phyloP scores from a whole-genome alignment of 495 filamentous ascomycete genomes.

The Daldinia caldariorum region DNA sequence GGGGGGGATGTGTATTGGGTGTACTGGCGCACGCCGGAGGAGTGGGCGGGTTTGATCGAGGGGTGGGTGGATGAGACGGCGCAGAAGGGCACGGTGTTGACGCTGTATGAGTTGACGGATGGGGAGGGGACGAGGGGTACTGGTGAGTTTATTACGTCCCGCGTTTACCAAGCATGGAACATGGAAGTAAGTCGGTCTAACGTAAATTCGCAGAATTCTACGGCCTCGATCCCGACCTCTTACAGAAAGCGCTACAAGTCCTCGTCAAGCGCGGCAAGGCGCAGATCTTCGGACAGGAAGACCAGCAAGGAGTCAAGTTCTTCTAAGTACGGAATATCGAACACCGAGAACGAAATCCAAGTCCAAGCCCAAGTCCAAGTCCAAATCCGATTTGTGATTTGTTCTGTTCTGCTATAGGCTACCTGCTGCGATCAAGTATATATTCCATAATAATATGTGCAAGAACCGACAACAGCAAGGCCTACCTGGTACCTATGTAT shows the following conservation, averaged over 20 bases:
- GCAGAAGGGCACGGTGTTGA: conserved; percentile 59
- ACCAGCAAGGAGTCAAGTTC: conserved; percentile 93
- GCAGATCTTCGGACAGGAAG: conserved; percentile 90
- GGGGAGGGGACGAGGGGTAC: conserved; percentile 55
- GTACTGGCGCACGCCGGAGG: conserved; percentile 61
- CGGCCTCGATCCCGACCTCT: conserved; percentile 82
- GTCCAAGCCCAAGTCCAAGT: not conserved
- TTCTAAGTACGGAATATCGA: conserved; percentile 63
- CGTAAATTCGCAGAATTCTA: conserved; percentile 72
- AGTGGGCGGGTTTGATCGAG: conserved; percentile 59
- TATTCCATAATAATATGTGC: conserved; percentile 31
- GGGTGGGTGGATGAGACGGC: conserved; percentile 59
- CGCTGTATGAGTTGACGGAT: conserved; percentile 60
- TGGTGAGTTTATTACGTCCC: conserved; percentile 48
- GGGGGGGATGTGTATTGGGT: conserved; percentile 62
- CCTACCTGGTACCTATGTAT: not conserved
- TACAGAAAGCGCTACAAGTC: conserved; percentile 78
- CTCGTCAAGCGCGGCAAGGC: conserved; percentile 90
- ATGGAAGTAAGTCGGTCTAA: conserved; percentile 11
- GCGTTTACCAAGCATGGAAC: no score
- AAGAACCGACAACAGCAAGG: conserved; percentile 1
- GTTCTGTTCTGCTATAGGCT: not conserved
- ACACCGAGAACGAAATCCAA: not conserved
- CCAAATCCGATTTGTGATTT: not conserved
- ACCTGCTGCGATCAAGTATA: not conserved